These are phyloP conservation scores for Geranium rotundifolium DNA, from an alignment of 345 rosid species.

Conservation along the genomic window DNA sequence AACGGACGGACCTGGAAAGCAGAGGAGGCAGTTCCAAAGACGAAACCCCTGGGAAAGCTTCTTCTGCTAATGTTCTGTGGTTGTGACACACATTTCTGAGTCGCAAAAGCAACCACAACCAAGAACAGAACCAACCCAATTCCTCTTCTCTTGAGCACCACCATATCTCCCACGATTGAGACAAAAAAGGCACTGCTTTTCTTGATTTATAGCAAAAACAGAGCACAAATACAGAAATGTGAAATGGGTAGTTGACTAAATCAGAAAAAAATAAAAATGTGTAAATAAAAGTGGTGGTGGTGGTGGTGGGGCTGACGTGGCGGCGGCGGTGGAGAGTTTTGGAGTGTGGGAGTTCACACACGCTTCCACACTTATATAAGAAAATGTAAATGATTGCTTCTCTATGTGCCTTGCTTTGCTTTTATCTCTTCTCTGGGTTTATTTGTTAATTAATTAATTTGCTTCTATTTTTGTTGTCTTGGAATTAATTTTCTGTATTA, in stretches of 20 bases:
- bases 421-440: not conserved
- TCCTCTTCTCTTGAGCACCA: not conserved
- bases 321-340: not conserved
- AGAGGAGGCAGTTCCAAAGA: constrained; percentile 66
- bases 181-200: too few species aligned
- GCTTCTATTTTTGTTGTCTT: not conserved
- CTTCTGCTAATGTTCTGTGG: constrained; percentile 18
- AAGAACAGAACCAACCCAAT: constrained; percentile 4
- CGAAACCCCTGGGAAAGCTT: constrained; percentile 50
- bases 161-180: not conserved
- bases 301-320: constrained; percentile 1
- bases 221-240: not conserved
- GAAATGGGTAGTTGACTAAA: not conserved
- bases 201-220: too few species aligned
- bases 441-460: too few species aligned
- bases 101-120: constrained; percentile 10
- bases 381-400: not conserved
- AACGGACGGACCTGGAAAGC: constrained; percentile 66
- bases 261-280: too few species aligned
- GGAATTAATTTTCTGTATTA: not conserved
- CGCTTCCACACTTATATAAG: not conserved
- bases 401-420: not conserved
- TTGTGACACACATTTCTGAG: constrained; percentile 12
- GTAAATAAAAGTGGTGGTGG: too few species aligned
- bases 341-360: not conserved